A percentile compares a stretch with the other conserved stretches of the same genome.
Conservation (phyloP, 2,329 filamentous ascomycete genomes). For the Colletotrichum sp. region DNA sequence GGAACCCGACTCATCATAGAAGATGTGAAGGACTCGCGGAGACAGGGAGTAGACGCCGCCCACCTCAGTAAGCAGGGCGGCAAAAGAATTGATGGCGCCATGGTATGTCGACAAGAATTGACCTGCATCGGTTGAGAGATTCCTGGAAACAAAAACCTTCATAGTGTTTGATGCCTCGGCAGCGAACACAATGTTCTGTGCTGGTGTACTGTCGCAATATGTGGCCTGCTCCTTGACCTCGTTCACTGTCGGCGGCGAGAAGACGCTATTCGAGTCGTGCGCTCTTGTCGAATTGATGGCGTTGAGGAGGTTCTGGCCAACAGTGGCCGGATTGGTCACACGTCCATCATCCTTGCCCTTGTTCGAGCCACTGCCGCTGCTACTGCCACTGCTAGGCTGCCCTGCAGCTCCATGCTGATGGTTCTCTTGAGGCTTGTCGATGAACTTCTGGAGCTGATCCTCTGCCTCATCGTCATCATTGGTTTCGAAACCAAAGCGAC, state of each 20-base stretch:
- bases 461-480: conserved; percentile 46
- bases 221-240: conserved; percentile 81
- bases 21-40: conserved; percentile 77
- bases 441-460: conserved; percentile 49
- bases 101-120: conserved; percentile 67
- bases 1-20: conserved; percentile 78
- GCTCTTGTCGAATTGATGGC: conserved; percentile 81
- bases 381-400: background rate
- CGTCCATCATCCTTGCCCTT: conserved; percentile 49
- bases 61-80: conserved; percentile 71
- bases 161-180: conserved; percentile 75
- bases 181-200: conserved; percentile 74
- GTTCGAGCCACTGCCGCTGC: conserved; percentile 3
- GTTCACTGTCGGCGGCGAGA: conserved; percentile 72
- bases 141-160: conserved; percentile 73
- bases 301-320: conserved; percentile 75
- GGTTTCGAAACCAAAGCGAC: conserved; percentile 70
- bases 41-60: conserved; percentile 76
- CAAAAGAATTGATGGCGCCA: conserved; percentile 72
- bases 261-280: conserved; percentile 76
- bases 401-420: conserved; percentile 1
- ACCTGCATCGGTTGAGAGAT: conserved; percentile 50
- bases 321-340: conserved; percentile 63
- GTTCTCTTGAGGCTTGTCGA: conserved; percentile 35
- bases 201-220: conserved; percentile 82